Evolutionary conservation across 2,329 filamentous ascomycete species (phyloP), one percentile per base, ranked within the genome.

Genomic region (Albophoma yamanashiensis): DNA sequence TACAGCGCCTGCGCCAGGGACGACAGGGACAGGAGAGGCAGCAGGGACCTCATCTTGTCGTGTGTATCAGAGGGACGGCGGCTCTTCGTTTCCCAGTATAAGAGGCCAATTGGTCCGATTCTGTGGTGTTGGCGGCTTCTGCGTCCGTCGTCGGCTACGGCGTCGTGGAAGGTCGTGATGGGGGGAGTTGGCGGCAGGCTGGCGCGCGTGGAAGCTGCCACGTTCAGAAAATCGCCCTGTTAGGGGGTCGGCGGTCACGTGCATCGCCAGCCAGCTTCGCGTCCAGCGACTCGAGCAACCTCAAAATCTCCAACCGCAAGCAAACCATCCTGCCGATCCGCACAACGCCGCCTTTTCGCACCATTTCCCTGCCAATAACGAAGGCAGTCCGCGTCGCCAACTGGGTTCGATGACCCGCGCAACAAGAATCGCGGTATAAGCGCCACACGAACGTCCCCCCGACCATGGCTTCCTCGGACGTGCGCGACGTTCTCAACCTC

Each of bases 401-500:
- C 17, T 12, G 55, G 25, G 9, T 31, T 57, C 17, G 65, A 67
- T 66, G 61, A 27, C 45, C 58, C 62, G 55, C 60, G 63, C 62
- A 66, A 68, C 67, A 68, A 65, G 67, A 63, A 2, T 47, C 50
- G 56, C 55, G 56, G 38, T 56, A 52, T 67, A 62, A 59, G 57
- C 57, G 43, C 31, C 39, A 17, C 20, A 38, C 38, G 36, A 27
- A 17, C 25, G 12, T 7, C 25, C 17, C 55, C 11, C 17, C 65
- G 68, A 79, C 68, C 64, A 90, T 90, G 87, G 81, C 87, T 62
- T 88, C 88, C 64, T 83, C 86, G 73, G 91, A 96, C 80, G 85
- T 95, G 67, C 91, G 89, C 77, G 91, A 96, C 73, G 90, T 96
- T 71, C 85, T 96, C 70, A 91, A 92, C 73, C 80, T 96, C 71